phyloP scores from a whole-genome alignment of 2,329 filamentous ascomycete genomes.

The Apiospora hydei region DNA sequence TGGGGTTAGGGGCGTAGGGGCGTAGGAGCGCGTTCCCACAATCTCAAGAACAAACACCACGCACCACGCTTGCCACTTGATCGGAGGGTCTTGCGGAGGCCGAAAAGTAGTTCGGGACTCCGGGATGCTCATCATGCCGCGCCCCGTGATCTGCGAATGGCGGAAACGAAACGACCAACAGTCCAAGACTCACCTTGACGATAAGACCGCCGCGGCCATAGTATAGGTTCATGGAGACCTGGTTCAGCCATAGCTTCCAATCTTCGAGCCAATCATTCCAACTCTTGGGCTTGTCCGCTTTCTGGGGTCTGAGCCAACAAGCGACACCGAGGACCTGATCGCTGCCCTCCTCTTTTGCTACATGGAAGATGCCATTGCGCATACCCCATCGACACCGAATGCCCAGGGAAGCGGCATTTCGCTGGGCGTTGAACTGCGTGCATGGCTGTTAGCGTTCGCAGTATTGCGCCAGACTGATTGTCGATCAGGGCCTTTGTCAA shows the following conservation, averaged over 20 bases:
- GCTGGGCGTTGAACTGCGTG: conserved; percentile 62
- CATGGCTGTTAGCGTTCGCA: background rate
- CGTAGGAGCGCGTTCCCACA: background rate
- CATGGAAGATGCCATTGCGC: conserved; percentile 72
- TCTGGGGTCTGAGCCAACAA: conserved; percentile 73
- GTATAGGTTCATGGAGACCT: conserved; percentile 71
- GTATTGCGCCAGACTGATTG: background rate
- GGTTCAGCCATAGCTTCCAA: conserved; percentile 72
- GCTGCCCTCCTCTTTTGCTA: conserved; percentile 66
- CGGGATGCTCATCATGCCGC: background rate
- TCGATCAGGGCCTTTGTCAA: conserved; percentile 3
- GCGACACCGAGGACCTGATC: conserved; percentile 71
- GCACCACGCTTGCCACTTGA: background rate
- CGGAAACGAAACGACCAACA: conserved; percentile 12
- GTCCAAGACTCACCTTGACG: conserved; percentile 53
- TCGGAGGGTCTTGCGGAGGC: background rate
- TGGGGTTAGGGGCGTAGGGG: background rate
- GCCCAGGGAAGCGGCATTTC: conserved; percentile 69
- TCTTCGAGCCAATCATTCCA: conserved; percentile 69
- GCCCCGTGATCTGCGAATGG: background rate
- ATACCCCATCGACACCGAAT: conserved; percentile 76
- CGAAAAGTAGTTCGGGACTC: background rate
- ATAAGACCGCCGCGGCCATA: conserved; percentile 75
- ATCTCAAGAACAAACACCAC: background rate
- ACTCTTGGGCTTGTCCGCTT: conserved; percentile 53